phyloP scores from a whole-genome alignment of 2,329 filamentous ascomycete species.

The Penicillium sp. region DNA sequence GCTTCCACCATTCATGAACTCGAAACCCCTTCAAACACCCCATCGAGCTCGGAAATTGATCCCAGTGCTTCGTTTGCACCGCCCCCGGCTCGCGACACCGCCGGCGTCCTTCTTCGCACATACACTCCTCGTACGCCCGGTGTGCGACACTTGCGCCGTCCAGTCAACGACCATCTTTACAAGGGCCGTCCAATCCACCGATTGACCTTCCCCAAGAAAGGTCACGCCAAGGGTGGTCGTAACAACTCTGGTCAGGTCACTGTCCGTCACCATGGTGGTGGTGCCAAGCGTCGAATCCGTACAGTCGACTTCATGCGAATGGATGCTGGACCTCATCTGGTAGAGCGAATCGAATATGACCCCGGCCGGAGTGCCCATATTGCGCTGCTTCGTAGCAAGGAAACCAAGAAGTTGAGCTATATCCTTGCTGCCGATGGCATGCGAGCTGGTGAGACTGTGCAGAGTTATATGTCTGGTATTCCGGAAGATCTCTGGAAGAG shows the following conservation, averaged over 20 bases:
- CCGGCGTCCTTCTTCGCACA: constrained; percentile 63
- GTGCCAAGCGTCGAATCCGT: constrained; percentile 86
- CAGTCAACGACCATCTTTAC: constrained; percentile 96
- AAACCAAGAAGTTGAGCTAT: constrained; percentile 77
- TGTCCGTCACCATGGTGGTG: constrained; percentile 88
- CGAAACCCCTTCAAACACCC: constrained; percentile 29
- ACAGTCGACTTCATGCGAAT: constrained; percentile 85
- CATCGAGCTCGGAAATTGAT: constrained; percentile 38
- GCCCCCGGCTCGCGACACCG: constrained; percentile 44
- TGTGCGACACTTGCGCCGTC: constrained; percentile 84
- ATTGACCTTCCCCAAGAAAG: constrained; percentile 89
- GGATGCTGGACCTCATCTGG: constrained; percentile 76
- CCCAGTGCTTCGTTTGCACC: constrained; percentile 45
- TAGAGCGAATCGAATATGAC: constrained; percentile 95
- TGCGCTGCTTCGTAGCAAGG: constrained; percentile 75
- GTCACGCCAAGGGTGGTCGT: constrained; percentile 86
- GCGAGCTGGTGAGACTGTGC: constrained; percentile 83
- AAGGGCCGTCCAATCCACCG: constrained; percentile 81
- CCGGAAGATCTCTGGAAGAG: constrained; percentile 80
- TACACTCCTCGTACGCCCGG: constrained; percentile 95
- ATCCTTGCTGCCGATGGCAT: constrained; percentile 95
- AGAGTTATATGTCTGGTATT: constrained; percentile 89
- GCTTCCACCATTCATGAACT: constrained; percentile 48
- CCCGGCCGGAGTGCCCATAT: constrained; percentile 92
- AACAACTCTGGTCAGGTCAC: constrained; percentile 86